Conservation (phyloP, 495 filamentous ascomycete species). For the Aspergillus cristatus region DNA sequence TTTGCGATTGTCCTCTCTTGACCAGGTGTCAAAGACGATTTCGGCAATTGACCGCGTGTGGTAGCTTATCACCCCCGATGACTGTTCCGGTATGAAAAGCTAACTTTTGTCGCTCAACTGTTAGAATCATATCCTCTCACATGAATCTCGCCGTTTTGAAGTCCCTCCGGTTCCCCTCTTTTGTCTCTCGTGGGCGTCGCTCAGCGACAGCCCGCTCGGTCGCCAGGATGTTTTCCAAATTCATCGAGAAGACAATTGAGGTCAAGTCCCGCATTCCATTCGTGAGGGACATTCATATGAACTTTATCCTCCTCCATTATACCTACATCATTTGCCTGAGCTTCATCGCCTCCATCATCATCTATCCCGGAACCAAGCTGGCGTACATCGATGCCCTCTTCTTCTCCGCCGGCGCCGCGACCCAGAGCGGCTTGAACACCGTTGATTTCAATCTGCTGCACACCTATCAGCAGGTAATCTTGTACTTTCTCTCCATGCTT, state of each 20-base stretch:
- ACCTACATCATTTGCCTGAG: conserved; percentile 63
- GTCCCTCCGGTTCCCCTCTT: too few relatives aligned
- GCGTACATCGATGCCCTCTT: conserved; percentile 85
- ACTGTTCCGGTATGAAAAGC: too few relatives aligned
- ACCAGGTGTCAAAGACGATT: too few relatives aligned
- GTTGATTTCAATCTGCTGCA: conserved; percentile 65
- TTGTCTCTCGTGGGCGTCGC: too few relatives aligned
- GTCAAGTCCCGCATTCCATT: conserved; percentile 24
- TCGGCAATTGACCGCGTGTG: too few relatives aligned
- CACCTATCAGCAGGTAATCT: conserved; percentile 66
- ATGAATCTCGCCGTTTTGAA: too few relatives aligned
- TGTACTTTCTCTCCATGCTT: conserved; percentile 63
- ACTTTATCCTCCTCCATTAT: conserved; percentile 84
- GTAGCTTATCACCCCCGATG: too few relatives aligned
- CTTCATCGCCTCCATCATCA: conserved; percentile 64
- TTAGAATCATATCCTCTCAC: too few relatives aligned
- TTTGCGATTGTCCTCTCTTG: too few relatives aligned
- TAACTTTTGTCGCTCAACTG: too few relatives aligned
- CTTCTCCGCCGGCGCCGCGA: conserved; percentile 68
- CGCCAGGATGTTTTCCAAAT: conserved; percentile 20
- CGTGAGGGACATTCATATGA: conserved; percentile 50
- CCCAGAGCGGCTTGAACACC: conserved; percentile 88
- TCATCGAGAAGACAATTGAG: conserved; percentile 12
- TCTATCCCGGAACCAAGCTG: conserved; percentile 56
- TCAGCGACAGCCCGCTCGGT: too few relatives aligned